A percentile compares a stretch with the other conserved stretches of the same genome.
phyloP scores from a whole-genome alignment of 257 asterid genomes.

The Rubia yunnanensis region DNA sequence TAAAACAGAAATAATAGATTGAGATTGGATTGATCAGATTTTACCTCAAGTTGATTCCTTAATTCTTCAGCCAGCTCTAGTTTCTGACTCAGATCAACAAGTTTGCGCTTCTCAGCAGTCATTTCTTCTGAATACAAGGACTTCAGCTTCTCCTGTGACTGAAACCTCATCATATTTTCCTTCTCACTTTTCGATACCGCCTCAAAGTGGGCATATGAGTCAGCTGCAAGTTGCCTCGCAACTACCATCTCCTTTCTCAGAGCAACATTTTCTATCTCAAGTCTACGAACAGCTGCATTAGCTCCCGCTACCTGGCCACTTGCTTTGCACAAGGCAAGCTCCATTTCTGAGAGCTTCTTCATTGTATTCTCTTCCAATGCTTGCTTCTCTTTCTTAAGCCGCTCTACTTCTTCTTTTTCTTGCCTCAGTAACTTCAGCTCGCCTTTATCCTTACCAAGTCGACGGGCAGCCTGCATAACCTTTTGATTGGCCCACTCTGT shows the following conservation, averaged over 20 bases:
- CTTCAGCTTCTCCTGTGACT: constrained; percentile 92
- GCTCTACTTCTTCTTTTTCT: constrained; percentile 87
- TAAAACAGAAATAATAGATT: not conserved
- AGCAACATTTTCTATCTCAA: constrained; percentile 56
- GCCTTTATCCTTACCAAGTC: constrained; percentile 78
- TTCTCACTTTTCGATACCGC: constrained; percentile 80
- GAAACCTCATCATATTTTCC: constrained; percentile 51
- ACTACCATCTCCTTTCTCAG: constrained; percentile 78
- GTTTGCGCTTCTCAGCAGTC: constrained; percentile 43
- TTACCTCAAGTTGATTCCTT: constrained; percentile 69
- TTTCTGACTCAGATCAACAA: constrained; percentile 40
- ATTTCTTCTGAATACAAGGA: constrained; percentile 63
- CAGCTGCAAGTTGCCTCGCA: constrained; percentile 61
- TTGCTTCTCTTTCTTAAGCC: constrained; percentile 81
- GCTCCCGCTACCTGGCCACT: constrained; percentile 81
- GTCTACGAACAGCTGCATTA: constrained; percentile 63
- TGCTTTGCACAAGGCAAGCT: constrained; percentile 71
- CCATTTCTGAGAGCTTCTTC: constrained; percentile 85
- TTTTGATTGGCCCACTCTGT: constrained; percentile 99
- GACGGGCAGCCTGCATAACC: constrained; percentile 93
- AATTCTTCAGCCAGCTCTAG: constrained; percentile 52
- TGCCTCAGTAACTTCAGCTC: constrained; percentile 87
- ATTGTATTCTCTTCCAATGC: constrained; percentile 59
- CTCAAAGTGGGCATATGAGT: constrained; percentile 65
- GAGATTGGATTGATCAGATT: constrained; percentile 6